Evolutionary conservation across 176 grass and related monocot species (phyloP), one percentile per base, ranked within the genome.

Genomic region (Aechmea fasciata): DNA sequence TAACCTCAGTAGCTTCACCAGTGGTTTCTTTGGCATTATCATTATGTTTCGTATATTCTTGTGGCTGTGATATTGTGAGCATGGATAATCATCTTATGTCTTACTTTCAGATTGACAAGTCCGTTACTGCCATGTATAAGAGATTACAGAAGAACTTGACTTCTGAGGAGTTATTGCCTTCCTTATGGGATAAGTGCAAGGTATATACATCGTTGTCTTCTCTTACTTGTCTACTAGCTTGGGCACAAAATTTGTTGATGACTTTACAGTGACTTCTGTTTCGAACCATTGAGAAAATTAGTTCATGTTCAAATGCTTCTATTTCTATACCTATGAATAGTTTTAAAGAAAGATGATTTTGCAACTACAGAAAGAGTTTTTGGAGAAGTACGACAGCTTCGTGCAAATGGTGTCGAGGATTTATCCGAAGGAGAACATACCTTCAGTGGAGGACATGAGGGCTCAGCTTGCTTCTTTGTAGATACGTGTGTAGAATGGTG

Each of bases 181-280:
- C 95, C 23, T 68, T 99, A 70, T 99, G 95, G 95, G 84, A 85
- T 19, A 90, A 90, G 75, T 99, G 90, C 80, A 93, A 99, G 87
- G 95, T 99, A 72, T 78, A 11, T 75, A 50, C 63, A 10, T 2
- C 47, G 7, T 15, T 25, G 11, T 48, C 17, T 1, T 49, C 9
- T 49, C 6, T n/a, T 2, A 8, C 6, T n/a, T 51, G 9, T 50
- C 2, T 4, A 57, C 28, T 2, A 50, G 68, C 49, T 51, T 23
- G 24, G 63, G 17, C 13, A 11, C 9, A 10, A 8, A 19, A 47
- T 67, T 24, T 73, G 53, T 18, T 57, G 5, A 76, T 74, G 11
- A 76, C 24, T 28, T 65, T 24, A 5, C 25, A 2, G 11, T 29
- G 7, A 15, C 10, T 26, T 66, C 25, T 41, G 33, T 41, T 41